Conservation (phyloP, 2,329 filamentous ascomycete genomes). For the Orbilia oligospora region DNA sequence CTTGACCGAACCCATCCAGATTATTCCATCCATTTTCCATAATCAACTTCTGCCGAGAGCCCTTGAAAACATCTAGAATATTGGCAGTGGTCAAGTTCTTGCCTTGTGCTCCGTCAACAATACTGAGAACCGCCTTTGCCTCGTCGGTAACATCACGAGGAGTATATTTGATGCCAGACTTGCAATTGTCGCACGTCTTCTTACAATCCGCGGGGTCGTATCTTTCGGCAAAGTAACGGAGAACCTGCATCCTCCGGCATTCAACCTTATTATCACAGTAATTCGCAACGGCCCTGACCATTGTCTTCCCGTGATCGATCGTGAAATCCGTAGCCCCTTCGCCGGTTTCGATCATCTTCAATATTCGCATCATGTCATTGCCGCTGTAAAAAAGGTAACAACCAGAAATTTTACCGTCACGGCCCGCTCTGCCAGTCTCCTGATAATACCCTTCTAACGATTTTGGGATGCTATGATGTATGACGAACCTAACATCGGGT, state of each 20-base stretch:
- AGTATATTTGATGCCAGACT: slow-evolving; percentile 78
- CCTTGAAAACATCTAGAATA: slow-evolving; percentile 86
- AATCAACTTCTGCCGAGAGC: slow-evolving; percentile 75
- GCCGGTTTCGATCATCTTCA: slow-evolving; percentile 85
- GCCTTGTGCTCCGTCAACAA: slow-evolving; percentile 71
- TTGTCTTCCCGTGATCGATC: slow-evolving; percentile 82
- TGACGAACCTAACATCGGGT: slow-evolving; percentile 93
- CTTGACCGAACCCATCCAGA: slow-evolving; percentile 76
- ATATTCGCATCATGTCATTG: slow-evolving; percentile 79
- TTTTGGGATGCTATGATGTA: slow-evolving; percentile 93
- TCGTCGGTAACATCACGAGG: slow-evolving; percentile 82
- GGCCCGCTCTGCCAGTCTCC: slow-evolving; percentile 93
- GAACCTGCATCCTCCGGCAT: slow-evolving; percentile 87
- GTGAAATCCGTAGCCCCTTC: slow-evolving; percentile 74
- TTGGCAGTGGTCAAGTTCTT: slow-evolving; percentile 80
- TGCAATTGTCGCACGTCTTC: slow-evolving; percentile 89
- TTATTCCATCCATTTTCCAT: slow-evolving; percentile 71
- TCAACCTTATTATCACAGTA: slow-evolving; percentile 92
- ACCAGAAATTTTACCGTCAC: slow-evolving; percentile 87
- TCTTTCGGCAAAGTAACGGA: slow-evolving; percentile 92
- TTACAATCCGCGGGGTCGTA: slow-evolving; percentile 81
- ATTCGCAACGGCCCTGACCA: slow-evolving; percentile 86
- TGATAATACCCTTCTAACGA: slow-evolving; percentile 98
- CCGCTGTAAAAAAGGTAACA: slow-evolving; percentile 94
- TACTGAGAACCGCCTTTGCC: slow-evolving; percentile 78